Evolutionary conservation across 164 flowering plant genomes (phyloP), one percentile per base, ranked within the genome.

Genomic region (Taxillus chinensis): DNA sequence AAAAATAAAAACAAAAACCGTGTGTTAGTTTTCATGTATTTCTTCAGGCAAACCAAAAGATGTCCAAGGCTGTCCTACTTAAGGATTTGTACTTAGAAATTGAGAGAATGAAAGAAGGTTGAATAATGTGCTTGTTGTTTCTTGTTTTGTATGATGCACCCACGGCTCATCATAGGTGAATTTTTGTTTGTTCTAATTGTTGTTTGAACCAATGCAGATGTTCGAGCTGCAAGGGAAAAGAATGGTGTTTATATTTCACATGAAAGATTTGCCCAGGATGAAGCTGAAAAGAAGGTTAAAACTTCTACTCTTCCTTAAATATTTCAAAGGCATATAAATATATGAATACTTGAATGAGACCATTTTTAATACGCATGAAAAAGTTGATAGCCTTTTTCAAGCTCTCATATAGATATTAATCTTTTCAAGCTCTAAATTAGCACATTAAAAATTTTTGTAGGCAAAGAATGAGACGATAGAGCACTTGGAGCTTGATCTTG

Each of bases 41-140:
- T 51, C 74, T 76, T 59, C 80, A 89, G 96, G 92, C 81, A 55
- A 89, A 89, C 72, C 88, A 89, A 65, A 89, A 86, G 72, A 68
- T 84, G 69, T 75, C 86, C 7, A 89, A 86, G 74, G 71, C 84
- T 49, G 77, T 77, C 50, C 70, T 86, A 68, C 83, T 89, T 54
- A 86, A 82, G 75, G 96, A 89, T 68, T 64, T 89, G 75, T 84
- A 84, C 70, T 14, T 73, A 14, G 96, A 89, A 77, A 75, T 89
- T 62, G 96, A 89, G 68, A 83, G 73, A 76, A 80, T 89, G 83
- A 86, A 77, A 77, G 85, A 89, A 89, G 96, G 96, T 89, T 54
- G 60, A 64, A 43, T 41, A 39, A 56, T 57, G 16, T 16, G 49
- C 55, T 55, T 62, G 56, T 41, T 42, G 50, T 62, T 14, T 49